phyloP scores from a whole-genome alignment of 768 basidiomycete species.

The Leucocoprinus leucothites region DNA sequence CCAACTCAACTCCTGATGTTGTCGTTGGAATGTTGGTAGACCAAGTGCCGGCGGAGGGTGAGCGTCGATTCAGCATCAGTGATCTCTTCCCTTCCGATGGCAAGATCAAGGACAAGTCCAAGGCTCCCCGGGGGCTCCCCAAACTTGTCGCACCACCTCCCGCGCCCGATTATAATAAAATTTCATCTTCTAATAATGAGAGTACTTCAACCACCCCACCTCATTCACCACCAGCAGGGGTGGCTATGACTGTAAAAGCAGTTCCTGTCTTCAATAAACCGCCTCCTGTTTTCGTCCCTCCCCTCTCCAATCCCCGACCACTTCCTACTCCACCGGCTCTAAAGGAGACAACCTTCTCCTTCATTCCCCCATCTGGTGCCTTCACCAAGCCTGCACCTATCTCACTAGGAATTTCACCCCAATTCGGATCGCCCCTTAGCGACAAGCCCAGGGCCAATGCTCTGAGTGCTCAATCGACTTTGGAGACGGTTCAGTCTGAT shows the following conservation, averaged over 20 bases:
- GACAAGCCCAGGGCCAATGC: conserved; percentile 20
- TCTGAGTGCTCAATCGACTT: conserved; percentile 50
- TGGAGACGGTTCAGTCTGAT: conserved; percentile 51
- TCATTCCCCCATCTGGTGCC: conserved; percentile 21
- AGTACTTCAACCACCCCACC: conserved; percentile 57
- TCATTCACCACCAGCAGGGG: conserved; percentile 45
- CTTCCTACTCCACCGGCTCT: conserved; percentile 18
- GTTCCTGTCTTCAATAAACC: conserved; percentile 62
- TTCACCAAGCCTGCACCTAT: conserved; percentile 44
- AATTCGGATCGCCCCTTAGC: conserved; percentile 25
- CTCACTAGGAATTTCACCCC: conserved; percentile 41
- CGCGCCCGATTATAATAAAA: conserved; percentile 3
- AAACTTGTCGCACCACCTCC: conserved; percentile 18
- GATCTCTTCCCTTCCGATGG: conserved; percentile 51
- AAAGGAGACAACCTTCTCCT: conserved; percentile 20
- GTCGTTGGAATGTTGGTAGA: background rate
- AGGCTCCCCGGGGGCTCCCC: conserved; percentile 24
- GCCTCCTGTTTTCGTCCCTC: conserved; percentile 49
- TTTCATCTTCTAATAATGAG: conserved; percentile 19
- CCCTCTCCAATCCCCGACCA: conserved; percentile 23
- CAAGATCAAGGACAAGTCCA: conserved; percentile 30
- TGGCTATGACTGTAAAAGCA: conserved; percentile 30
- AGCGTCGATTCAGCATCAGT: conserved; percentile 51
- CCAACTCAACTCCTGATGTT: background rate
- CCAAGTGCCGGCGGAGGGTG: background rate